phyloP scores from a whole-genome alignment of 805 yeast species.

The Pichia ethanolica region DNA sequence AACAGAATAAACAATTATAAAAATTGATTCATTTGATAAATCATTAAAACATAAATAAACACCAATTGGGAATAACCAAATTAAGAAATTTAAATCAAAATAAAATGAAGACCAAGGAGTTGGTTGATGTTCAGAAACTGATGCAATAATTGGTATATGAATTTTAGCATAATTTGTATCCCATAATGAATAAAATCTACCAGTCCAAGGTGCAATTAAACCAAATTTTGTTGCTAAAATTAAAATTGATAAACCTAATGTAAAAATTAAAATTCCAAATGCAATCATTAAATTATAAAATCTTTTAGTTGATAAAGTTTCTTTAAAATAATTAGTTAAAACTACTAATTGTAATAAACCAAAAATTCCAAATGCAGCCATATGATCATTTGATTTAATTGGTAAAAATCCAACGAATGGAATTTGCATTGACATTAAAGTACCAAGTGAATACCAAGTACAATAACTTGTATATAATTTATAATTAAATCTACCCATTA shows the following conservation, averaged over 20 bases:
- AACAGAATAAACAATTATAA: conserved; percentile 86
- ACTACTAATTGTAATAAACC: conserved; percentile 90
- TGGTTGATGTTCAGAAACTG: conserved; percentile 99
- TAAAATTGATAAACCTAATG: conserved; percentile 62
- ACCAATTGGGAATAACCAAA: conserved; percentile 99
- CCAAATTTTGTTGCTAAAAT: conserved; percentile 82
- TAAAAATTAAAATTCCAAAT: conserved; percentile 47
- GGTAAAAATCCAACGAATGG: conserved; percentile 98
- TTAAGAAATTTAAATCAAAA: conserved; percentile 85
- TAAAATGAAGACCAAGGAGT: conserved; percentile 99
- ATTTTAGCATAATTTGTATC: conserved; percentile 96
- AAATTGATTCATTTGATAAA: conserved; percentile 84
- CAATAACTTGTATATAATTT: conserved; percentile 84
- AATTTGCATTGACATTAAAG: conserved; percentile 98
- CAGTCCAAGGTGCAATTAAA: conserved; percentile 98
- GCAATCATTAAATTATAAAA: conserved; percentile 64
- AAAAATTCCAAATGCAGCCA: conserved; percentile 96
- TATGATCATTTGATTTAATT: conserved; percentile 93
- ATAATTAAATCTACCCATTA: conserved; percentile 90
- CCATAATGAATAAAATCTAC: conserved; percentile 97
- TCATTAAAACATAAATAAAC: conserved; percentile 87
- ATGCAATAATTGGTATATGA: conserved; percentile 97
- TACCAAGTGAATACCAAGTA: conserved; percentile 96
- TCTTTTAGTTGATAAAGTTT: conserved; percentile 62
- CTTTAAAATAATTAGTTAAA: conserved; percentile 71